Conservation (phyloP, 2,329 filamentous ascomycete genomes). For the Laburnicola sp. region DNA sequence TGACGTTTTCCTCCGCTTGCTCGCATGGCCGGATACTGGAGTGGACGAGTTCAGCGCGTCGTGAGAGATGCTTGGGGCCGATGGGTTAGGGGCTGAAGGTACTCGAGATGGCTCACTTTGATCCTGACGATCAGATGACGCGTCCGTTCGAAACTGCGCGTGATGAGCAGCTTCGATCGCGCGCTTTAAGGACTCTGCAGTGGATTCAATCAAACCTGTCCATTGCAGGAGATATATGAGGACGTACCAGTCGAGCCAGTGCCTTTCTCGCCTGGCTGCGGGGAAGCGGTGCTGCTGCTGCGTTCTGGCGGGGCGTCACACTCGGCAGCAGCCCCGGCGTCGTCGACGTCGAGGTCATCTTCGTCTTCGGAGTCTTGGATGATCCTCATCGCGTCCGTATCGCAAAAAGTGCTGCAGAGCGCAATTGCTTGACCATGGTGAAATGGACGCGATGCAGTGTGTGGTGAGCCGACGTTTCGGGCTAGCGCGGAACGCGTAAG, state of each 20-base stretch:
- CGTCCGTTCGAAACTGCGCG: slow-evolving; percentile 26
- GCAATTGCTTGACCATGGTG: not conserved
- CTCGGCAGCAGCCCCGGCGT: slow-evolving; percentile 14
- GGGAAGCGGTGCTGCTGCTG: slow-evolving; percentile 7
- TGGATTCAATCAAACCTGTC: slow-evolving; percentile 5
- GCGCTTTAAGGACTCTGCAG: slow-evolving; percentile 29
- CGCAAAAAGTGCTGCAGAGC: not conserved
- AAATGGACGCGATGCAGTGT: not conserved
- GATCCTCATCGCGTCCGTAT: slow-evolving; percentile 23
- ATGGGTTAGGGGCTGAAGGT: not conserved
- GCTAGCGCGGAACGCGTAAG: slow-evolving; percentile 22
- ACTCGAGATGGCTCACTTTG: not conserved
- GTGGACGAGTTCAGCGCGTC: slow-evolving; percentile 22
- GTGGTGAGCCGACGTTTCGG: not conserved
- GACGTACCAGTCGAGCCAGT: slow-evolving; percentile 38
- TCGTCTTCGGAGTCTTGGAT: slow-evolving; percentile 46
- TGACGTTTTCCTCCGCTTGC: slow-evolving; percentile 29
- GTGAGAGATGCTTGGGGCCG: slow-evolving; percentile 1
- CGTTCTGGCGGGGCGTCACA: slow-evolving; percentile 21
- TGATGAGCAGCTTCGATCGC: slow-evolving; percentile 32
- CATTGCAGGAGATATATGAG: not conserved
- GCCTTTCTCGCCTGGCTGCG: slow-evolving; percentile 15
- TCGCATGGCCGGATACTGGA: slow-evolving; percentile 24
- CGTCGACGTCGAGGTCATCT: slow-evolving; percentile 29
- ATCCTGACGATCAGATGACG: slow-evolving; percentile 1